phyloP scores from a whole-genome alignment of 805 yeast genomes.

The Cyberlindnera euphorbiiphila region DNA sequence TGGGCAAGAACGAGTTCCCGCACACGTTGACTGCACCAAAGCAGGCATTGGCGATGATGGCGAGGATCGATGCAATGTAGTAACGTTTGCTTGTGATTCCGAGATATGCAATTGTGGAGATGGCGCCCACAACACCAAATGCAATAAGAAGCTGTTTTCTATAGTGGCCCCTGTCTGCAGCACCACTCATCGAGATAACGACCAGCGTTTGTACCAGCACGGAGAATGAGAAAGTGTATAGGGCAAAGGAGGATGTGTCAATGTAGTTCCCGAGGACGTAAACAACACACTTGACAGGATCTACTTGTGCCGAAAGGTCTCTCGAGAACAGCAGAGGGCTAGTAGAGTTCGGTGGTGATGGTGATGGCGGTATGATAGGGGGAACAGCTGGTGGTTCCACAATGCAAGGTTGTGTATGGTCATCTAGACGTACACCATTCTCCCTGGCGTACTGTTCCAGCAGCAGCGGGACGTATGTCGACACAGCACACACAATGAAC shows the following conservation, averaged over 20 bases:
- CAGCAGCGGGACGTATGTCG: constrained; percentile 71
- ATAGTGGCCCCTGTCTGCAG: constrained; percentile 60
- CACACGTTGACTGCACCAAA: constrained; percentile 79
- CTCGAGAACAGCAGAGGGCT: constrained; percentile 3
- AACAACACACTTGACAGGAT: constrained; percentile 42
- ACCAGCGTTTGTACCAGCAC: constrained; percentile 68
- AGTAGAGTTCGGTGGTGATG: too few relatives aligned
- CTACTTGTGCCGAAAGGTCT: constrained; percentile 4
- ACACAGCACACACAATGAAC: constrained; percentile 72
- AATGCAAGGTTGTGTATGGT: constrained; percentile 54
- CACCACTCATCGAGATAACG: constrained; percentile 71
- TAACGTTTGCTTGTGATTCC: constrained; percentile 37
- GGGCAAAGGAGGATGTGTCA: constrained; percentile 70
- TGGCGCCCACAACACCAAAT: constrained; percentile 58
- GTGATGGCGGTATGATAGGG: constrained; percentile 11
- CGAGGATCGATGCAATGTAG: constrained; percentile 51
- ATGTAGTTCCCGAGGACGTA: constrained; percentile 43
- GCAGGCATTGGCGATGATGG: constrained; percentile 61
- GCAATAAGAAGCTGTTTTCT: constrained; percentile 51
- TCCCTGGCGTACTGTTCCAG: constrained; percentile 69
- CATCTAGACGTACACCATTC: constrained; percentile 61
- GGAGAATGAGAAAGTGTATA: constrained; percentile 69
- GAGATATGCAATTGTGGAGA: constrained; percentile 46
- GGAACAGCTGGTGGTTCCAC: constrained; percentile 29
- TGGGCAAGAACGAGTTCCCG: constrained; percentile 70